These are phyloP conservation scores for Coriolopsis trogii DNA, from an alignment of 1,284 basidiomycete species.

Conservation along the genomic window DNA sequence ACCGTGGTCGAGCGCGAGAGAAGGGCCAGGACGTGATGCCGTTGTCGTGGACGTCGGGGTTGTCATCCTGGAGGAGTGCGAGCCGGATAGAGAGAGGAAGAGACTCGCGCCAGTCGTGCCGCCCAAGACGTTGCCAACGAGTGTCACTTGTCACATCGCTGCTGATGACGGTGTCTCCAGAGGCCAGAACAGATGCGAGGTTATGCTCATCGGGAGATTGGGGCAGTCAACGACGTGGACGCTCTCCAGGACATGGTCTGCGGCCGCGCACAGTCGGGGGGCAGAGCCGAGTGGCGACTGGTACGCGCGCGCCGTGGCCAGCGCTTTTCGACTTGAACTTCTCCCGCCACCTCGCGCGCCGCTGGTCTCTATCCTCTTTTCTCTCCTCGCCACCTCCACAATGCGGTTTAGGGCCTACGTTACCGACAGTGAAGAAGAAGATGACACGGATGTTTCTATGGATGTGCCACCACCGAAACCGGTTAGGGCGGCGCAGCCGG, in stretches of 20 bases:
- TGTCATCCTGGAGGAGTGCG: neutral
- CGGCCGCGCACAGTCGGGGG: neutral
- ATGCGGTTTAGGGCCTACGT: constrained; percentile 31
- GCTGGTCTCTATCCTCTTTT: neutral
- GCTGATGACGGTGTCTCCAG: no score
- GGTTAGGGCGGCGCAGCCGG: constrained; percentile 1
- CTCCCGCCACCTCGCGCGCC: neutral
- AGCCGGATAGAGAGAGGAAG: neutral
- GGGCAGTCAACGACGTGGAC: no score
- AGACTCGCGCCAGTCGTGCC: constrained; percentile 1
- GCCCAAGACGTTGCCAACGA: constrained; percentile 3
- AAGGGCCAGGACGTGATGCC: neutral
- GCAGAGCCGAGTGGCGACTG: neutral
- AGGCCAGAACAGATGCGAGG: no score
- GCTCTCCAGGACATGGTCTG: no score
- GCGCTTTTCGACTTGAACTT: constrained; percentile 2
- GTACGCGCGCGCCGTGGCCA: neutral
- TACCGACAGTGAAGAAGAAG: constrained; percentile 31
- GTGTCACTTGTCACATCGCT: constrained; percentile 9
- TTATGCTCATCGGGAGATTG: no score
- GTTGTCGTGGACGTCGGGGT: neutral
- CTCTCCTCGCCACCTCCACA: constrained; percentile 10
- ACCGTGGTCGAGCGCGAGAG: neutral
- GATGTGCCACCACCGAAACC: constrained; percentile 12
- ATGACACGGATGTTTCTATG: constrained; percentile 21